phyloP scores from a whole-genome alignment of 352 stramenopile genomes.

The Phytopythium sindhum region DNA sequence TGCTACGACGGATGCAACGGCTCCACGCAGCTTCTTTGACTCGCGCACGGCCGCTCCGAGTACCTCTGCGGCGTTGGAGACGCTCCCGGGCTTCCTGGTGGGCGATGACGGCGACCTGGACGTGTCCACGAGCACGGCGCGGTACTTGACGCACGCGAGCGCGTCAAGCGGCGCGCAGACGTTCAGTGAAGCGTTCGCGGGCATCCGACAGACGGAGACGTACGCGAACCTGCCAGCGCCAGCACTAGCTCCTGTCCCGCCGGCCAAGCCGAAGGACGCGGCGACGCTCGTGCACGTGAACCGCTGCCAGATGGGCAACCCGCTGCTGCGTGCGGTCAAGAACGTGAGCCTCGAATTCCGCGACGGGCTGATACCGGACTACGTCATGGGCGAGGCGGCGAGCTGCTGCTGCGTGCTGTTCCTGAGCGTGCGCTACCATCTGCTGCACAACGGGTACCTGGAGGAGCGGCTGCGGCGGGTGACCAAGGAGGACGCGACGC shows the following conservation, averaged over 20 bases:
- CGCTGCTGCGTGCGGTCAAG: conserved; percentile 88
- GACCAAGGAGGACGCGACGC: conserved; percentile 61
- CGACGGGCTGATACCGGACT: conserved; percentile 92
- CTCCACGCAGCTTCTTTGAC: conserved; percentile 41
- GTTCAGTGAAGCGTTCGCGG: conserved; percentile 59
- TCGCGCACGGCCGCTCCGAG: conserved; percentile 27
- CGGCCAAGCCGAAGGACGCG: conserved; percentile 29
- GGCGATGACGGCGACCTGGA: conserved; percentile 8
- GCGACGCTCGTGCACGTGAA: conserved; percentile 68
- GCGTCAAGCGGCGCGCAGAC: conserved; percentile 17
- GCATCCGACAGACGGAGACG: conserved; percentile 51
- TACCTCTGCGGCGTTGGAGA: too few relatives aligned
- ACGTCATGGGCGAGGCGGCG: conserved; percentile 86
- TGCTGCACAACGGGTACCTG: conserved; percentile 89
- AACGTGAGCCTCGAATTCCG: conserved; percentile 93
- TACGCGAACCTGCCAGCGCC: conserved; percentile 31
- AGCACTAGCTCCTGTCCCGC: conserved; percentile 3
- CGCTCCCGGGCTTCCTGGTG: neutral
- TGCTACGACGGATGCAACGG: neutral
- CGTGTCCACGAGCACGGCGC: conserved; percentile 11
- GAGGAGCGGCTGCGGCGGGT: conserved; percentile 90
- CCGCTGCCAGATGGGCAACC: conserved; percentile 92
- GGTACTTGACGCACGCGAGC: conserved; percentile 36
- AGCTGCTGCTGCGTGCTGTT: conserved; percentile 87
- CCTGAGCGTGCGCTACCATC: conserved; percentile 86